Conservation (phyloP, 208 protist genomes). For the Trypanosoma grayi region DNA sequence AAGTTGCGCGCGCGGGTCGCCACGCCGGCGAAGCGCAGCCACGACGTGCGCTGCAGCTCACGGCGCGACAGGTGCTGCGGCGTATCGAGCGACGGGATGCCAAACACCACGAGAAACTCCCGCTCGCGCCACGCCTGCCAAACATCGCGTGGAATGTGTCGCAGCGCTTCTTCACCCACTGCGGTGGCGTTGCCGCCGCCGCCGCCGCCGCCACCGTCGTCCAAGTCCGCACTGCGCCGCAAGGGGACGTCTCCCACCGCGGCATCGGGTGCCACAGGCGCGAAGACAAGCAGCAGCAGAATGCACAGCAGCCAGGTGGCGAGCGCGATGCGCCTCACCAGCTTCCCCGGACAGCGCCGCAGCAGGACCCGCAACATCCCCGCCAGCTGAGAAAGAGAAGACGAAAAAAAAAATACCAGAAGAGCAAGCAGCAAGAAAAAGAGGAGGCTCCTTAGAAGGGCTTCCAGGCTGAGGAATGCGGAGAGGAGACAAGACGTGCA, state of each 20-base stretch:
- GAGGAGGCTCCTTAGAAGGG: no score
- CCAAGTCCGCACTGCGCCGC: background rate
- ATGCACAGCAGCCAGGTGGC: background rate
- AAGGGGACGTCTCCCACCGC: background rate
- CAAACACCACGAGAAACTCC: slow-evolving; percentile 32
- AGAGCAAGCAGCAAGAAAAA: background rate
- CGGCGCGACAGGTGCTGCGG: slow-evolving; percentile 20
- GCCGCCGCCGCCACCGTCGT: background rate
- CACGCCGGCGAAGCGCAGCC: slow-evolving; percentile 40
- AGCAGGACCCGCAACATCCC: background rate
- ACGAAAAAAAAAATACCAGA: slow-evolving; percentile 11
- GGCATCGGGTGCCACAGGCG: background rate
- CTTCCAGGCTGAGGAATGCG: no score
- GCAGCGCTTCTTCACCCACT: background rate
- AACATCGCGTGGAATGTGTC: slow-evolving; percentile 2
- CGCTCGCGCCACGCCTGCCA: slow-evolving; percentile 2
- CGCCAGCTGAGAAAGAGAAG: background rate
- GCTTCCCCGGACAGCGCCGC: background rate
- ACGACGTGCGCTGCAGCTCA: slow-evolving; percentile 36
- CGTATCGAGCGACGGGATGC: slow-evolving; percentile 40
- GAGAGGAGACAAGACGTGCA: no score
- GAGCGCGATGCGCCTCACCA: background rate
- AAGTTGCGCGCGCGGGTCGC: no score
- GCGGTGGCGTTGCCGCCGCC: background rate
- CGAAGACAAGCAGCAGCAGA: background rate